Base-by-base conservation (phyloP, 371 early-diverging fungal species). In the Zancudomyces culisetae region DNA sequence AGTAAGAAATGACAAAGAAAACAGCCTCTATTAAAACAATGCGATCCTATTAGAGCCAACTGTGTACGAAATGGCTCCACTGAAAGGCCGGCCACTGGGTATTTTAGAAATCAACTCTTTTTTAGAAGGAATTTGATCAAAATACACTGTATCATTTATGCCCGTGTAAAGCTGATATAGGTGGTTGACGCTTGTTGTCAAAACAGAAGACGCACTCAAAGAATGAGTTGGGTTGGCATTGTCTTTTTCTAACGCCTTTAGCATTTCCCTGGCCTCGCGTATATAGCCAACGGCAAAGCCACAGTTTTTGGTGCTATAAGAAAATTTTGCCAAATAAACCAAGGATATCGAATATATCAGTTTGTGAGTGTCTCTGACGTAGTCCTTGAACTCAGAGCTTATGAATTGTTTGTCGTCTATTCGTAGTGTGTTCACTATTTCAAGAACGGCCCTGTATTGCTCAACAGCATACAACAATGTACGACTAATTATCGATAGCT, bases 91-190 rank as follows among this genome's bases (percentile, higher is more conserved):
- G n/a, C 68, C 68, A 3, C 58, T 53, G 3, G 68, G 68, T 27
- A 67, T 55, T 19, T 55, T 51, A 13, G 59, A 54, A 0, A 55
- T 62, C 53, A 67, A 46, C 21, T 63, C 63, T 24, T 64, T 59
- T 1, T 57, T 57, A 24, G 58, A 54, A 3, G 68, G 68, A 6
- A 67, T 60, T 0, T 52, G 30, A 41, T 67, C 68, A 51, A 67
- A 67, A 15, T 67, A 63, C 52, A 67, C 59, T 3, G 60, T 57
- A 48, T 67, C 66, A 53, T 67, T 67, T 48, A 66, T 66, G 30
- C 62, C 58, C 12, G 59, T 57, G 50, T 67, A 67, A 24, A 66
- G 45, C 39, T 59, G 57, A 51, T 60, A 66, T 15, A 66, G 55
- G 1, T 59, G 57, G 27, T 66, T 62, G 2, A 66, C 47, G 30